Evolutionary conservation across 164 flowering plant genomes (phyloP).

Genomic region (Piper betle): DNA sequence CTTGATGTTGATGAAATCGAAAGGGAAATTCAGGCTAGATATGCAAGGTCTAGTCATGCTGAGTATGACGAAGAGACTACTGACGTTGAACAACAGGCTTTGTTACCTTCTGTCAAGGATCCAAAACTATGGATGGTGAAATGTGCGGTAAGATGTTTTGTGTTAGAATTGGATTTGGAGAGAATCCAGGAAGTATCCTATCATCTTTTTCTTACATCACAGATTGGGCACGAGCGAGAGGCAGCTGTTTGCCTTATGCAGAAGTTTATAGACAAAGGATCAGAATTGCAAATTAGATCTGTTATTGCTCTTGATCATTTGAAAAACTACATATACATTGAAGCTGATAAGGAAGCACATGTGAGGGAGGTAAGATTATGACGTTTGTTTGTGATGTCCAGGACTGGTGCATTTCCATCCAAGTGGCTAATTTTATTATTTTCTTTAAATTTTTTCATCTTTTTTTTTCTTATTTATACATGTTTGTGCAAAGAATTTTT

Average conservation of each 20-base stretch:
- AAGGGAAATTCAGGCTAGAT: conserved; percentile 60
- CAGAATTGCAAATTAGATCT: conserved; percentile 82
- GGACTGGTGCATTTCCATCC: background rate
- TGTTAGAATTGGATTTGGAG: background rate
- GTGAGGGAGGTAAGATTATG: conserved; percentile 70
- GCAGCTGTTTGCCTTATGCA: conserved; percentile 89
- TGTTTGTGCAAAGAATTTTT: background rate
- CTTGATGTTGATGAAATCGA: conserved; percentile 84
- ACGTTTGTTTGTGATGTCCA: background rate
- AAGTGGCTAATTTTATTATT: background rate
- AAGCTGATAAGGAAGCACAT: conserved; percentile 97
- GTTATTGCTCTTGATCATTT: conserved; percentile 91
- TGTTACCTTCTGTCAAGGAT: conserved; percentile 91
- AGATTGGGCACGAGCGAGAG: conserved; percentile 96
- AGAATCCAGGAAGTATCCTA: background rate
- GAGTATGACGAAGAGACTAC: conserved; percentile 92
- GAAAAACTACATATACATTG: conserved; percentile 73
- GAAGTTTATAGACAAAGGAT: conserved; percentile 70
- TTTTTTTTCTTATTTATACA: background rate
- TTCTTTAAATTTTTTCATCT: background rate
- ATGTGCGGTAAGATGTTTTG: conserved; percentile 63
- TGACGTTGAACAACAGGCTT: conserved; percentile 96
- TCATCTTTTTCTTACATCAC: background rate
- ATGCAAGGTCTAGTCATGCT: conserved; percentile 39
- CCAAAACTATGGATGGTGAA: conserved; percentile 97